Base-by-base conservation (phyloP, 306 rosid genomes). In the Trifolium subterraneum region DNA sequence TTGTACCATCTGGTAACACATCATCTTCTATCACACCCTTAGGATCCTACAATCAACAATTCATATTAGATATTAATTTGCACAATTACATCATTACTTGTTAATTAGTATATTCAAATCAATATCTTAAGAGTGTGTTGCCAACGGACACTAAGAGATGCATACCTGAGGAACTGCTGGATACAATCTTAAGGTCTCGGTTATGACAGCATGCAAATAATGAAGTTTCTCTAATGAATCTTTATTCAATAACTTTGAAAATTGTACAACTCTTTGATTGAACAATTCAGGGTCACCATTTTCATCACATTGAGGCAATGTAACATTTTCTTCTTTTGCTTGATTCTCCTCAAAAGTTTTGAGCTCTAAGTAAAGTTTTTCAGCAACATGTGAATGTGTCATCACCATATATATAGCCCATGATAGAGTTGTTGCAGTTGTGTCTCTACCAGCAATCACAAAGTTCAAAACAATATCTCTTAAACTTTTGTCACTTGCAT, bases 151-250 rank as follows among this genome's bases (percentile, higher is more conserved):
- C n/a, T n/a, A 47, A 38, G 31, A 7, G 44, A 47, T 23, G 45
- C 63, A 52, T 75, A 94, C 99, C 95, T 94, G 99, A 68, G 99
- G 97, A 45, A 94, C 97, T 4, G 99, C 99, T 0, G 99, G 99
- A 72, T 92, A 90, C 66, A 94, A 73, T 71, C 97, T 87, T 8
- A 94, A 87, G 5, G 99, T 90, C 89, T 94, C 97, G 1, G 99
- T 92, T 29, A 94, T 88, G 72, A 87, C 92, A 0, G 99, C 99
- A 67, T 90, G 97, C 84, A 94, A 71, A 76, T 90, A 91, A 54
- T 86, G 85, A n/a, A 90, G 58, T 61, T 25, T 86, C 20, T 86
- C 90, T 56, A 91, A 38, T 18, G 96, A 85, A 69, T 90, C 97
- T 68, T 94, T 90, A 50, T 64, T 90, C 79, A 94, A 56, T 1